Conservation (phyloP, 768 basidiomycete species). For the Lactarius sanguifluus region DNA sequence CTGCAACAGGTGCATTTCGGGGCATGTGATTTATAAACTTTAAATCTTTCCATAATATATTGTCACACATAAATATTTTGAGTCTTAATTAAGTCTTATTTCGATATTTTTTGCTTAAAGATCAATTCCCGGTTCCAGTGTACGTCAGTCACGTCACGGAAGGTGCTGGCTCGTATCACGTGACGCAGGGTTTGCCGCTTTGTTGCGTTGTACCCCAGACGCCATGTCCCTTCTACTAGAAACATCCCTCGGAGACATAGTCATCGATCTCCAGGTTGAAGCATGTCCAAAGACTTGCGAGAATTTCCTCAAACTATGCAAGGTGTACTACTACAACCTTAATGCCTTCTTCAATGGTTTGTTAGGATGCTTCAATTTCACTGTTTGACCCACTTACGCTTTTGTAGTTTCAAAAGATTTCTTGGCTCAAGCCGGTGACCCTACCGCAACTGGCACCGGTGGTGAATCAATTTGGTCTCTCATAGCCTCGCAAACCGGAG, state of each 20-base stretch:
- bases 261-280: constrained; percentile 93
- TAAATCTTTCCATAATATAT: no score
- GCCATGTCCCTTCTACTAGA: constrained; percentile 96
- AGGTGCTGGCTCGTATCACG: not conserved
- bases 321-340: constrained; percentile 94
- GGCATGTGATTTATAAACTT: no score
- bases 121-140: no score
- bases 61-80: no score
- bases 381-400: not conserved
- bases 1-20: no score
- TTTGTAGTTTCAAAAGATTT: constrained; percentile 93
- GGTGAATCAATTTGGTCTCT: constrained; percentile 89
- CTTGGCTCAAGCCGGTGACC: constrained; percentile 95
- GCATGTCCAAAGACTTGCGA: constrained; percentile 87
- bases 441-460: constrained; percentile 90
- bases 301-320: constrained; percentile 98
- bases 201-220: no score
- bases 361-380: not conserved
- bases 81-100: no score
- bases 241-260: constrained; percentile 95
- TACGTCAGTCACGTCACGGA: no score
- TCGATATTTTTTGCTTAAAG: no score
- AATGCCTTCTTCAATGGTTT: constrained; percentile 98
- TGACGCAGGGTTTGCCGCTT: not conserved
- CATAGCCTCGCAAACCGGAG: constrained; percentile 49